These are phyloP conservation scores for Medicago ruthenica DNA, from an alignment of 306 rosid species.

Conservation along the genomic window DNA sequence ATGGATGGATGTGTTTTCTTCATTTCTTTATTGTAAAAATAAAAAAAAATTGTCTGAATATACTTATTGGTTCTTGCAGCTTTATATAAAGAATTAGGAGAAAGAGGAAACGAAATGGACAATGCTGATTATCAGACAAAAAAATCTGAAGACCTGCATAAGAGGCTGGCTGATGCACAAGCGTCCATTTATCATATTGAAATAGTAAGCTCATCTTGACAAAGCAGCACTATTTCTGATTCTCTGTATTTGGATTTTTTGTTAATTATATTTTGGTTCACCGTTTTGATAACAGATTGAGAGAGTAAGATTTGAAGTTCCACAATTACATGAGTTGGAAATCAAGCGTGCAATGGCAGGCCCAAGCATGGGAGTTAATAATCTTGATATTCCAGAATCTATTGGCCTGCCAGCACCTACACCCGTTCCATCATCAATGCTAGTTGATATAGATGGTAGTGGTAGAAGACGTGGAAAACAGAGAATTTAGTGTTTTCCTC, in stretches of 20 bases:
- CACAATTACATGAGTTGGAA: constrained; percentile 59
- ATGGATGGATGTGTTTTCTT: constrained; percentile 18
- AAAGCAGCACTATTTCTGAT: constrained; percentile 18
- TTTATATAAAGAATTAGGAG: constrained; percentile 87
- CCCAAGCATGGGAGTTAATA: constrained; percentile 57
- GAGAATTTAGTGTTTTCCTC: constrained; percentile 60
- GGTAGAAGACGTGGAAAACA: constrained; percentile 71
- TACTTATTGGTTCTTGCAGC: constrained; percentile 55
- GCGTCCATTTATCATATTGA: constrained; percentile 88
- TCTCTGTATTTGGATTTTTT: neutral
- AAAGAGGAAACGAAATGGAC: constrained; percentile 91
- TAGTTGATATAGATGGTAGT: constrained; percentile 68
- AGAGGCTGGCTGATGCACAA: constrained; percentile 77
- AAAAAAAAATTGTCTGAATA: neutral
- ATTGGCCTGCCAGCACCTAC: constrained; percentile 69
- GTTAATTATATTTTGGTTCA: constrained; percentile 27
- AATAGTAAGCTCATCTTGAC: constrained; percentile 63
- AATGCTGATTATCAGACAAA: constrained; percentile 76
- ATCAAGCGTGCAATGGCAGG: constrained; percentile 64
- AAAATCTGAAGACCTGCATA: constrained; percentile 71
- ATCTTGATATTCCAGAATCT: constrained; percentile 93
- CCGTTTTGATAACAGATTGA: constrained; percentile 65
- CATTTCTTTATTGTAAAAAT: constrained; percentile 14
- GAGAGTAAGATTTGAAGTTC: constrained; percentile 60
- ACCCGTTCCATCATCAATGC: constrained; percentile 67